Evolutionary conservation across 495 filamentous ascomycete species (phyloP).

Genomic region (Margaritispora aquatica): DNA sequence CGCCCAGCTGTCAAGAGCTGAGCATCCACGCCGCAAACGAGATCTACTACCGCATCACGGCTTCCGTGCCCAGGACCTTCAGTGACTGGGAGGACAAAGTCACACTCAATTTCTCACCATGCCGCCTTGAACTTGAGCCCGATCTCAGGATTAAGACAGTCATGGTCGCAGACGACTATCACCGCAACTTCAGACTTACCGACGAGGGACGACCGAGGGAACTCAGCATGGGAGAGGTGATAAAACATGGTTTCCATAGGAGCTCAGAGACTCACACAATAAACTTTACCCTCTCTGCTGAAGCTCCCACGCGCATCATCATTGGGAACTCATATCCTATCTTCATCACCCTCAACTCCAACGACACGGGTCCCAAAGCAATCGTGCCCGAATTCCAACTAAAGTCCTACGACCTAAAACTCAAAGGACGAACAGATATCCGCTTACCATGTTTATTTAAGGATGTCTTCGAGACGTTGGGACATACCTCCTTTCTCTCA

Average conservation of each 20-base stretch:
- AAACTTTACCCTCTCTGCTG: slow-evolving; percentile 1
- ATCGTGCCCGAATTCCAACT: neutral
- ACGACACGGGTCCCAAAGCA: neutral
- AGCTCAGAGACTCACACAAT: neutral
- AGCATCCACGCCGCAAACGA: neutral
- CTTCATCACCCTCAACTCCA: neutral
- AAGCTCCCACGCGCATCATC: neutral
- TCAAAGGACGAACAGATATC: neutral
- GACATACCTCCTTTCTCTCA: neutral
- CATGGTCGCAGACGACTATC: neutral
- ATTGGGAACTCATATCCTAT: neutral
- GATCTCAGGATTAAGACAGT: neutral
- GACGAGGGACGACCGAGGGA: neutral
- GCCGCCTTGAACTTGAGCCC: neutral
- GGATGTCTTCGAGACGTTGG: neutral
- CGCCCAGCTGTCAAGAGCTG: neutral
- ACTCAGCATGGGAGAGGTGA: neutral
- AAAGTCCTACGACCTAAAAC: neutral
- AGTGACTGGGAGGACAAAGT: slow-evolving; percentile 1
- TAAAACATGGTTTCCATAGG: neutral
- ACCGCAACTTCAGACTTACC: neutral
- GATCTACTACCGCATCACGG: neutral
- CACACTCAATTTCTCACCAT: neutral
- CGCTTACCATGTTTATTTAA: neutral
- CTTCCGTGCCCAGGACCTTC: slow-evolving; percentile 2